Evolutionary conservation across 2,329 filamentous ascomycete species (phyloP), one percentile per base, ranked within the genome.

Genomic region (Diplodia corticola): DNA sequence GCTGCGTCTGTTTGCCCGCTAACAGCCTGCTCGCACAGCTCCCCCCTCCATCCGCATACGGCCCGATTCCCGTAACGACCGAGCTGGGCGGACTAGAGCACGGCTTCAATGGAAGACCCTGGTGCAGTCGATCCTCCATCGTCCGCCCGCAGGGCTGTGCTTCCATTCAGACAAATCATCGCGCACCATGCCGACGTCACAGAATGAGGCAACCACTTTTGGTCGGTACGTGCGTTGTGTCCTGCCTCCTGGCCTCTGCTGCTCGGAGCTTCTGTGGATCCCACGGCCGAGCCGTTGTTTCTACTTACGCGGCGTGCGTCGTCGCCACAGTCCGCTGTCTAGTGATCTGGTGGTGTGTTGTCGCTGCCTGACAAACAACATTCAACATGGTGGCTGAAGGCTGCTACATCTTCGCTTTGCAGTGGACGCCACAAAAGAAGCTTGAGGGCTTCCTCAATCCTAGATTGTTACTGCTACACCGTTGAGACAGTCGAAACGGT

Each of bases 191-290:
- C 10, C 20, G 24, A 35, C 57, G 57, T 49, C 57, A 61, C 40
- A 24, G 26, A 35, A 49, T 20, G 22, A 61, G 57, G 57, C 57
- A 44, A 26, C 37, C 40, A 60, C 55, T 60, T 26, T 37, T 48
- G n/a, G 33, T 20, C 13, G 35, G 33, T n/a, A 37, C 28, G 26
- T 37, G n/a, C 51, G 17, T 28, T 30, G 15, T 30, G 35, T 30
- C 26, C 26, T 54, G 15, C 51, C 35, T 30, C 26, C 26, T 54
- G 50, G 30, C 53, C 24, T 5, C 22, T 22, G 15, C 9, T 60
- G 15, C 17, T 60, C 55, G 55, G 55, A 60, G 13, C 55, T 60
- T 60, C 37, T 60, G 55, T 37, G 55, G 55, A 28, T 17, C 24
- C 26, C 53, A 17, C 40, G 33, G 33, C 35, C 33, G 17, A 60